These are phyloP conservation scores for Allantophomopsis cytisporea DNA, from an alignment of 2,329 filamentous ascomycete species.

Conservation along the genomic window DNA sequence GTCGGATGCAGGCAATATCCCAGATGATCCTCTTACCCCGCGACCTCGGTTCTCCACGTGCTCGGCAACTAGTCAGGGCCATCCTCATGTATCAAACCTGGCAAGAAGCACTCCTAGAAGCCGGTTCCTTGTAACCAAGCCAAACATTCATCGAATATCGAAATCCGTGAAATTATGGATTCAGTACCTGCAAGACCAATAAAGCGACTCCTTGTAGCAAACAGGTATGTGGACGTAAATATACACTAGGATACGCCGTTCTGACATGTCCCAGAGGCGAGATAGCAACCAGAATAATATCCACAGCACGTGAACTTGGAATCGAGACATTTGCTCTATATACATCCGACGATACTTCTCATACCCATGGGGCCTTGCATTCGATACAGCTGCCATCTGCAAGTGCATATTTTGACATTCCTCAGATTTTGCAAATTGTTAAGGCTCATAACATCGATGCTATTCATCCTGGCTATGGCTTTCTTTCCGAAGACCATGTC, in stretches of 20 bases:
- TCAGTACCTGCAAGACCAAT: conserved; percentile 18
- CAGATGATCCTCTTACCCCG: too few species aligned
- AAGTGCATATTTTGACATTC: conserved; percentile 36
- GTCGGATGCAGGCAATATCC: too few species aligned
- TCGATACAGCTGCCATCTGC: conserved; percentile 35
- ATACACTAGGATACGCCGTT: too few species aligned
- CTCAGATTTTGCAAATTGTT: conserved; percentile 29
- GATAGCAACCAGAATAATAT: conserved; percentile 47
- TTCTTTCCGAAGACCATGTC: conserved; percentile 52
- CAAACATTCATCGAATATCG: too few species aligned
- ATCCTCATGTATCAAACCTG: too few species aligned
- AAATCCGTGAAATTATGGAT: background rate
- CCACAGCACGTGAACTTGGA: conserved; percentile 41
- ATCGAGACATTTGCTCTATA: conserved; percentile 42
- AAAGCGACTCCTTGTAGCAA: conserved; percentile 35
- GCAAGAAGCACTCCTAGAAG: too few species aligned
- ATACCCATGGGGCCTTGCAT: conserved; percentile 35
- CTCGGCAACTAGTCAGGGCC: too few species aligned
- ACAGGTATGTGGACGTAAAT: conserved; percentile 24
- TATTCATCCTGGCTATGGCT: conserved; percentile 64
- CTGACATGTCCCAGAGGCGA: conserved; percentile 33
- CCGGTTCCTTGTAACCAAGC: too few species aligned
- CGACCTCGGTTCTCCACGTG: too few species aligned
- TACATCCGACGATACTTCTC: conserved; percentile 37
- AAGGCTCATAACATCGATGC: conserved; percentile 39